phyloP scores from a whole-genome alignment of 768 basidiomycete genomes.

The Mycena filopes region DNA sequence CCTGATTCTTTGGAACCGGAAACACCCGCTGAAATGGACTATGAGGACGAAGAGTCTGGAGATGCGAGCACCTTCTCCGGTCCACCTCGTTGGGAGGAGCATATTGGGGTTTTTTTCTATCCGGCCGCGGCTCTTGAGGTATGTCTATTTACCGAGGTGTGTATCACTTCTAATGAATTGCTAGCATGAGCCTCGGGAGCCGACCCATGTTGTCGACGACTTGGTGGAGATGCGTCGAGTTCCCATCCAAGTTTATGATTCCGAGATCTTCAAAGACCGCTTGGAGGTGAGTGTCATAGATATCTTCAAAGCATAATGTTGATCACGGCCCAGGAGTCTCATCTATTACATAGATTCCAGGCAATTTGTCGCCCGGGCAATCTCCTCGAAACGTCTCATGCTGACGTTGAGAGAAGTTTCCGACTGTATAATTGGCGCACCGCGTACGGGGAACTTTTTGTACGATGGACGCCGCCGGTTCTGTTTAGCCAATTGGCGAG shows the following conservation, averaged over 20 bases:
- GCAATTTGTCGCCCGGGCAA: not conserved
- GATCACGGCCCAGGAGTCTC: not conserved
- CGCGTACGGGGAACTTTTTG: not conserved
- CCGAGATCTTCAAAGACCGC: not conserved
- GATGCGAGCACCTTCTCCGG: no score
- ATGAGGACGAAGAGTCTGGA: no score
- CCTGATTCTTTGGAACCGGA: no score
- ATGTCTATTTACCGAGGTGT: no score
- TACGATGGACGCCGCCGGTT: not conserved
- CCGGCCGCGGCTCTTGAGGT: no score
- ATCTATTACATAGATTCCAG: not conserved
- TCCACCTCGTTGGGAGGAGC: no score
- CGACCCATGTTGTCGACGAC: not conserved
- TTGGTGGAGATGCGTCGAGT: not conserved
- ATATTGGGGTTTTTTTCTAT: no score
- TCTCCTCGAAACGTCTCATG: not conserved
- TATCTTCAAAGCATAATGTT: no score
- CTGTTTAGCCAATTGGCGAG: not conserved
- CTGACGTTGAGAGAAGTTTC: constrained; percentile 2
- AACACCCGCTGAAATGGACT: no score
- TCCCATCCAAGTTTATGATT: not conserved
- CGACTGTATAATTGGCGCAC: not conserved
- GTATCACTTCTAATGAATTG: no score
- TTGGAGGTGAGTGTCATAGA: not conserved
- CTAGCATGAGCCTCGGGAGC: no score